Evolutionary conservation across 2,329 filamentous ascomycete genomes (phyloP).

Genomic region (Rosellinia necatrix): DNA sequence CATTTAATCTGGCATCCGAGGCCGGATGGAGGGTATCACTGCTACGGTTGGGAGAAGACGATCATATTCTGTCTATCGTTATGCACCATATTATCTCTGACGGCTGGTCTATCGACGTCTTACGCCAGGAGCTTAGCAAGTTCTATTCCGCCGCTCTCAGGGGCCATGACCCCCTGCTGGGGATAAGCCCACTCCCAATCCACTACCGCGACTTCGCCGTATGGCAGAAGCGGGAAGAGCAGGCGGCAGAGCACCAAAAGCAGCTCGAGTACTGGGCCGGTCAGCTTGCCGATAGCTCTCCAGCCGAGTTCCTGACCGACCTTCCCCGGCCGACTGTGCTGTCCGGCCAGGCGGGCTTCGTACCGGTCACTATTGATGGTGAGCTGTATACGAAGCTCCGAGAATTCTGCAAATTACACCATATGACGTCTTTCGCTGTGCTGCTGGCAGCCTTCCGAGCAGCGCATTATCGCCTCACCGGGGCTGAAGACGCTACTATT

Average conservation of each 20-base stretch:
- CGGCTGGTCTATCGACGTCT: constrained; percentile 16
- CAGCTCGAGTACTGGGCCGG: constrained; percentile 17
- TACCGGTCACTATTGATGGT: constrained; percentile 14
- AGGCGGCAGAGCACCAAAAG: constrained; percentile 9
- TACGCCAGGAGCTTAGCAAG: constrained; percentile 11
- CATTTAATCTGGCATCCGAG: constrained; percentile 19
- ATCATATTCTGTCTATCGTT: constrained; percentile 18
- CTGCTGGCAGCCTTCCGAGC: constrained; percentile 19
- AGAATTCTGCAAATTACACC: constrained; percentile 10
- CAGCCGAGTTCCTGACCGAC: constrained; percentile 14
- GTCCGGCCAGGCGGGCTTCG: constrained; percentile 9
- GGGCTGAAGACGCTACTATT: constrained; percentile 18
- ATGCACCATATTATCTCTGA: constrained; percentile 24
- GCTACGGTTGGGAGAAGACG: constrained; percentile 12
- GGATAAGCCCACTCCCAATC: constrained; percentile 11
- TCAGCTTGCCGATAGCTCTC: constrained; percentile 14
- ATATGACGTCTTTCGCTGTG: constrained; percentile 9
- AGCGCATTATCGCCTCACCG: constrained; percentile 21
- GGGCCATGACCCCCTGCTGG: constrained; percentile 14
- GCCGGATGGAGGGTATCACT: constrained; percentile 16
- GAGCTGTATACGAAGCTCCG: constrained; percentile 6
- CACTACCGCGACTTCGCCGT: constrained; percentile 17
- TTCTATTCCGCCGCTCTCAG: constrained; percentile 19
- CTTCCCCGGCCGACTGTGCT: constrained; percentile 10
- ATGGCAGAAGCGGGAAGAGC: constrained; percentile 17